Evolutionary conservation across 129 eudicot species (phyloP), one percentile per base, ranked within the genome.

Genomic region (Tagetes erecta): DNA sequence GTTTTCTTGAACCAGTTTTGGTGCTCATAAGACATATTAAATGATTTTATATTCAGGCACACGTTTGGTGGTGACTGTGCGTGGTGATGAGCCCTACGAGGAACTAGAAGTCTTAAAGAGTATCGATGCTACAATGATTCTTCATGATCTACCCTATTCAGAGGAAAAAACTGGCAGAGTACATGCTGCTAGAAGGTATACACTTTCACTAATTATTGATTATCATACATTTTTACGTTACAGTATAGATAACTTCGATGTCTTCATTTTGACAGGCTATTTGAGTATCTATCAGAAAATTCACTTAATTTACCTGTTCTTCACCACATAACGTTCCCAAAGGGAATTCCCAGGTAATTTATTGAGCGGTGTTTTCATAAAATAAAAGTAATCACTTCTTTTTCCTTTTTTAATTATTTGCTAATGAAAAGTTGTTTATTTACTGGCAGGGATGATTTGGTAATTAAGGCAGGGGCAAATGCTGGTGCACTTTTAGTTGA

Each of bases 401-500:
- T 33, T 67, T 3, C 9, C 27, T 59, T 6, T 10, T 44, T 20
- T 8, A 35, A 33, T 14, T 46, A 49, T 27, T 42, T 84, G 33
- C 64, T 13, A 37, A 42, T 34, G 52, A 13, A 78, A 50, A 36
- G 30, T 9, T 56, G 47, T 75, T 41, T 39, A 13, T 10, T 1
- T 63, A 42, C 33, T 85, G 63, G 64, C 85, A 90, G 99, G 86
- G 99, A 94, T 53, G 97, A 91, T 71, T 80, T 91, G 78, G 99
- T 94, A 49, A 91, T 94, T 59, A 82, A 85, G 50, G 96, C 98
- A n/a, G 97, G 98, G 68, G 84, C 90, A 53, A 88, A 90, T 82
- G 98, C 88, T 8, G 98, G 98, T 77, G 89, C 91, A 14, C 93
- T 94, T 53, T 79, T 94, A 75, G 98, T 94, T 70, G 97, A 94